Conservation (phyloP, 352 stramenopile genomes). For the Globisporangium nodosum region DNA sequence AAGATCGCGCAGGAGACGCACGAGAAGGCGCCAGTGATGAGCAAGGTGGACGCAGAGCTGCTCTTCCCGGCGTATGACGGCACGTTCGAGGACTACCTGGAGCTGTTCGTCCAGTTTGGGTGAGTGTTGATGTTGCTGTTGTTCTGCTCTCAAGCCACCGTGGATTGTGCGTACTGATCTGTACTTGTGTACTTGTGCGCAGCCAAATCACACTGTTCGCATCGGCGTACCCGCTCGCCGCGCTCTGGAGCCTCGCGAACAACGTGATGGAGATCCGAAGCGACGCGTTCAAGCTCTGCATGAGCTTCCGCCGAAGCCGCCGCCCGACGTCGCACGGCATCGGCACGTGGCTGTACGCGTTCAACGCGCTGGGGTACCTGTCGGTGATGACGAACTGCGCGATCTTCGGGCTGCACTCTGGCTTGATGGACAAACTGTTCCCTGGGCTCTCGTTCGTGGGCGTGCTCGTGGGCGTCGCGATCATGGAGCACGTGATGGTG, state of each 20-base stretch:
- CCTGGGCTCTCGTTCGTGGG: constrained; percentile 55
- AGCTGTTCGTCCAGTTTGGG: constrained; percentile 91
- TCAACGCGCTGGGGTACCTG: constrained; percentile 88
- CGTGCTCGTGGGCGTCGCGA: constrained; percentile 41
- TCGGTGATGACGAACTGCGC: constrained; percentile 94
- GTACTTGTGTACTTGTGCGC: constrained; percentile 28
- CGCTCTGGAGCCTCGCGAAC: constrained; percentile 91
- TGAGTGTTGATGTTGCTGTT: constrained; percentile 22
- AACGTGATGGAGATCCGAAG: constrained; percentile 94
- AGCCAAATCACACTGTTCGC: constrained; percentile 93
- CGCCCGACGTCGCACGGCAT: constrained; percentile 74
- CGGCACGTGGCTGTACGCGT: constrained; percentile 90
- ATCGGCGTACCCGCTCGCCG: constrained; percentile 90
- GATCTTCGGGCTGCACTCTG: constrained; percentile 90
- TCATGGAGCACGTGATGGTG: constrained; percentile 81
- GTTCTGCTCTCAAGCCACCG: background rate
- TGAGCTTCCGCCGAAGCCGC: constrained; percentile 72
- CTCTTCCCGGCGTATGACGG: constrained; percentile 79
- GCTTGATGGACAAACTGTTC: constrained; percentile 68
- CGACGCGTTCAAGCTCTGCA: constrained; percentile 93
- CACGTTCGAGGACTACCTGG: constrained; percentile 93
- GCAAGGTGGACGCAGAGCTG: constrained; percentile 73
- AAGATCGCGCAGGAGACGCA: constrained; percentile 66
- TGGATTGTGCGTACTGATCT: background rate
- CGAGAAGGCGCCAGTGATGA: constrained; percentile 39